Conservation (phyloP, 2,329 filamentous ascomycete species). For the Penicillium sp. region DNA sequence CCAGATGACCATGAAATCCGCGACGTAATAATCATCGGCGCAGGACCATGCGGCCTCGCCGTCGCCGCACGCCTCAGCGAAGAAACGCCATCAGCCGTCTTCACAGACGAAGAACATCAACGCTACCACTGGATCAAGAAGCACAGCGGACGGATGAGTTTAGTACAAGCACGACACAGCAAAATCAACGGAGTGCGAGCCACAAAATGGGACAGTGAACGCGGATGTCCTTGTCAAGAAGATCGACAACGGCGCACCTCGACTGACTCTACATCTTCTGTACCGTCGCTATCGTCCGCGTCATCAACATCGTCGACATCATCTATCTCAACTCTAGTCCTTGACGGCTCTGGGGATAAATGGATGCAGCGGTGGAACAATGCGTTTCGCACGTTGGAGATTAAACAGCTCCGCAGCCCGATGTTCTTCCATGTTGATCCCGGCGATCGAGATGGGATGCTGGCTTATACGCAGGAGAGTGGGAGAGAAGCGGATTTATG, state of each 20-base stretch:
- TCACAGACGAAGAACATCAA: slow-evolving; percentile 78
- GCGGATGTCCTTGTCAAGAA: slow-evolving; percentile 3
- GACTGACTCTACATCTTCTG: slow-evolving; percentile 18
- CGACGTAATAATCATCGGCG: slow-evolving; percentile 71
- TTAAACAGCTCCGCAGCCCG: slow-evolving; percentile 70
- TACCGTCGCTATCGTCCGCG: slow-evolving; percentile 18
- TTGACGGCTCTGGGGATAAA: slow-evolving; percentile 61
- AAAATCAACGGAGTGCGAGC: slow-evolving; percentile 31
- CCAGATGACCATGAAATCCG: slow-evolving; percentile 19
- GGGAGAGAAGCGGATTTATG: slow-evolving; percentile 62
- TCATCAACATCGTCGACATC: slow-evolving; percentile 14
- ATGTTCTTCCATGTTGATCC: slow-evolving; percentile 84
- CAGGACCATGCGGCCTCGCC: slow-evolving; percentile 71
- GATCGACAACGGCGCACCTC: slow-evolving; percentile 15
- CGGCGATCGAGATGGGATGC: slow-evolving; percentile 67
- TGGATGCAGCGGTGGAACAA: slow-evolving; percentile 73
- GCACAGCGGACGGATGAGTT: slow-evolving; percentile 57
- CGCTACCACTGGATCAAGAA: slow-evolving; percentile 76
- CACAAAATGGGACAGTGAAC: slow-evolving; percentile 27
- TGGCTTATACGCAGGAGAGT: slow-evolving; percentile 65
- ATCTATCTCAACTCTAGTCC: slow-evolving; percentile 55
- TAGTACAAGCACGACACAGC: slow-evolving; percentile 36
- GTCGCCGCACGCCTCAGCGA: slow-evolving; percentile 71
- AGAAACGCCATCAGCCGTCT: slow-evolving; percentile 71
- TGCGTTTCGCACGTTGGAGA: slow-evolving; percentile 67